Evolutionary conservation across 2,329 filamentous ascomycete genomes (phyloP), one percentile per base, ranked within the genome.

Genomic region (Rhinocladiella similis): DNA sequence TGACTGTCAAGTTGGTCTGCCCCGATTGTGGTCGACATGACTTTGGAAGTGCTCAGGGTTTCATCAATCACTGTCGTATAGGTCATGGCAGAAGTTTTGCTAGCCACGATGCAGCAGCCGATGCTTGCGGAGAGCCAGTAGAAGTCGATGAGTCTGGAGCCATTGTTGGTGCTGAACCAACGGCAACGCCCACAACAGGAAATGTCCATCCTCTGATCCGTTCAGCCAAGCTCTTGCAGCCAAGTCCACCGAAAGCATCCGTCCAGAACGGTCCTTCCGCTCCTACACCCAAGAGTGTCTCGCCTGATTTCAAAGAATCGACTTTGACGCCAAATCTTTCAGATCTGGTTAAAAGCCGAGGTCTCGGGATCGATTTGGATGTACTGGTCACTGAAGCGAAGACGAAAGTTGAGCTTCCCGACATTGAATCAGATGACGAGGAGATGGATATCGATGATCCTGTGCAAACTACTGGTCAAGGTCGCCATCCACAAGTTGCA

Each of bases 51-150:
- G 95, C 92, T 0, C 94, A 97, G 73, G 94, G 94, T n/a, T 97
- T 97, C 75, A 94, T 99, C 76, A 99, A 99, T 69, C 94, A 99
- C 70, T 97, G 93, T 71, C 91, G 94, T 55, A 97, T 99, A 66
- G 91, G 92, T 22, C 94, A 99, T 75, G 89, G 88, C 70, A 83
- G 90, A 57, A 91, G 95, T 62, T 97, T 92, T 78, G 93, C 96
- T 75, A 97, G 91, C 66, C 94, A 99, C 68, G 93, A 97, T 72
- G 90, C 92, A 68, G 94, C 94, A 60, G 94, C 93, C 33, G 82
- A 92, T 54, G 88, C 89, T 57, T 95, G 91, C 65, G 94, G 94
- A 50, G 87, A 92, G 64, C 85, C 88, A 12, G 84, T 96, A 56
- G 89, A 96, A 65, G 78, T 83, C 61, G 82, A 88, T 62, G 85